A percentile compares a stretch with the other conserved stretches of the same genome.
phyloP scores from a whole-genome alignment of 78 protist genomes.

The Isochrysis galbana region DNA sequence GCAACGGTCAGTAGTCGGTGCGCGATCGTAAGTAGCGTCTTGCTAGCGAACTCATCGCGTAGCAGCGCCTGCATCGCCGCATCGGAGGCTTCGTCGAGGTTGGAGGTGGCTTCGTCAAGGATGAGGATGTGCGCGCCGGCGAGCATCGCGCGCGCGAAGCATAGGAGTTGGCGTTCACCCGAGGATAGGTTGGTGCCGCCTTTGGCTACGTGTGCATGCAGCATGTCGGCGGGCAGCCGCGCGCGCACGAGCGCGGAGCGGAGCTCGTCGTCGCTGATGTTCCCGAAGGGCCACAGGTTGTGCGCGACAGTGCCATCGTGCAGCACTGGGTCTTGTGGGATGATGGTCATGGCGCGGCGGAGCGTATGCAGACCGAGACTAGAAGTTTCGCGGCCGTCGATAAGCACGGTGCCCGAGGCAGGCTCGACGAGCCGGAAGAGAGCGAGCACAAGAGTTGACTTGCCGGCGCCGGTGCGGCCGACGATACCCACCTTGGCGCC shows the following conservation, averaged over 20 bases:
- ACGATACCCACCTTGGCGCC: constrained; percentile 43
- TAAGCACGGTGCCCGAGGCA: background rate
- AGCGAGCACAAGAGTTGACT: background rate
- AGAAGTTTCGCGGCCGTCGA: background rate
- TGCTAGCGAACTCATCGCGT: constrained; percentile 49
- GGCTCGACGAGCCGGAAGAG: constrained; percentile 48
- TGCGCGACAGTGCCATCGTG: constrained; percentile 43
- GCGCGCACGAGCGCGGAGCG: constrained; percentile 66
- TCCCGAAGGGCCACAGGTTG: constrained; percentile 53
- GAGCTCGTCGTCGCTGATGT: constrained; percentile 52
- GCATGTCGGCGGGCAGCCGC: constrained; percentile 28
- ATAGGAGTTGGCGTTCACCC: constrained; percentile 90
- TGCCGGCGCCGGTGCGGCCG: constrained; percentile 55
- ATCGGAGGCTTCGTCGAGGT: constrained; percentile 53
- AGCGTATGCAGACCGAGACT: background rate
- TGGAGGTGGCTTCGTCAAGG: constrained; percentile 71
- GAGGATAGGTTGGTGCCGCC: constrained; percentile 67
- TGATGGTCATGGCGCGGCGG: background rate
- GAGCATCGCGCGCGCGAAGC: constrained; percentile 85
- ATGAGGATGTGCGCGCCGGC: constrained; percentile 43
- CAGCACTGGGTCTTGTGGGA: constrained; percentile 55
- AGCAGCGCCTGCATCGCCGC: constrained; percentile 39
- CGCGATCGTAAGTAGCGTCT: constrained; percentile 89
- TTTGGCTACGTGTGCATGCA: background rate
- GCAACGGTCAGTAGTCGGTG: constrained; percentile 86